Evolutionary conservation across 2,329 filamentous ascomycete species (phyloP).

Genomic region (Curvularia hawaiiensis): DNA sequence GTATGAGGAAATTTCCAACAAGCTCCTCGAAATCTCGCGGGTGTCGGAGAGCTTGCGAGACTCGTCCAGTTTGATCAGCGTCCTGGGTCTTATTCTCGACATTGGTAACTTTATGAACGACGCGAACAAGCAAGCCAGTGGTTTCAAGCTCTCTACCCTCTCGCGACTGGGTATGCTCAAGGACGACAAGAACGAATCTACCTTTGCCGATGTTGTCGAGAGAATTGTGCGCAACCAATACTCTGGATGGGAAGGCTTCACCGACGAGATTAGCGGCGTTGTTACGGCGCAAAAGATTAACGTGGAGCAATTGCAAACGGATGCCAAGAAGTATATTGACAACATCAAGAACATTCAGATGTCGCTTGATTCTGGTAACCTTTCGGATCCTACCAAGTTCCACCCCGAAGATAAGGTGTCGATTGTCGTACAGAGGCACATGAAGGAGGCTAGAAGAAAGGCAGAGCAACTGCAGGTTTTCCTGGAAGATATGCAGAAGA

Average conservation of each 20-base stretch:
- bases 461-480: constrained; percentile 95
- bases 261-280: constrained; percentile 82
- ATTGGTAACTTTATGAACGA: constrained; percentile 99
- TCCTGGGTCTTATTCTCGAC: constrained; percentile 92
- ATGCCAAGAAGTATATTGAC: constrained; percentile 90
- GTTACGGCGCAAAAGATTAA: constrained; percentile 86
- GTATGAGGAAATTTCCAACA: constrained; percentile 87
- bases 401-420: constrained; percentile 95
- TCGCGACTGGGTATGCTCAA: constrained; percentile 96
- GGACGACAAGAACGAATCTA: constrained; percentile 98
- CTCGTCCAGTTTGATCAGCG: constrained; percentile 93
- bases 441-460: constrained; percentile 97
- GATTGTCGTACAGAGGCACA: constrained; percentile 86
- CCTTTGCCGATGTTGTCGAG: constrained; percentile 93
- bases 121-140: constrained; percentile 94
- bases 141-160: constrained; percentile 96
- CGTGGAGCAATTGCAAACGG: constrained; percentile 85
- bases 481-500: constrained; percentile 87
- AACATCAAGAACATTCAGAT: constrained; percentile 94
- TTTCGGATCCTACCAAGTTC: constrained; percentile 97
- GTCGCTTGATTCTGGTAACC: constrained; percentile 88
- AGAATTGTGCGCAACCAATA: constrained; percentile 96
- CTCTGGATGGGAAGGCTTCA: constrained; percentile 90
- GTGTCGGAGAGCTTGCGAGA: constrained; percentile 90
- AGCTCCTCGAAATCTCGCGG: constrained; percentile 81